These are phyloP conservation scores for Eremomyces bilateralis DNA, from an alignment of 495 filamentous ascomycete genomes.

Conservation along the genomic window DNA sequence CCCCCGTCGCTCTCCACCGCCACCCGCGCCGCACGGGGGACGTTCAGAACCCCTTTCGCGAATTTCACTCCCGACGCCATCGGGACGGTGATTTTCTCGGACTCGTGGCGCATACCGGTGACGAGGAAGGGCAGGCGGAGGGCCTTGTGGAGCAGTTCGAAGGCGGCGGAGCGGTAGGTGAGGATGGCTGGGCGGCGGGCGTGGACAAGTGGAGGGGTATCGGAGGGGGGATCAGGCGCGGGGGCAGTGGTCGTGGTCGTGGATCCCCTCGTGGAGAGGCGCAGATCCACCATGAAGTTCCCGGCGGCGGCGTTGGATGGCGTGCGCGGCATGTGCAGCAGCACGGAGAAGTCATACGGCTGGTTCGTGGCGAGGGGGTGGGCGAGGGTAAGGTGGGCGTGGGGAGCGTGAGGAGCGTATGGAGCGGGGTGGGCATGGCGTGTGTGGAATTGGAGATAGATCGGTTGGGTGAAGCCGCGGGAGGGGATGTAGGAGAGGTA, in stretches of 20 bases:
- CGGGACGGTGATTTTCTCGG: conserved; percentile 35
- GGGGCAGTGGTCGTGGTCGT: neutral
- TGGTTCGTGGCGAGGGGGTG: conserved; percentile 29
- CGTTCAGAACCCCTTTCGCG: conserved; percentile 26
- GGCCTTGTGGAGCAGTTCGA: conserved; percentile 28
- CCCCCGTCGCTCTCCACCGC: conserved; percentile 36
- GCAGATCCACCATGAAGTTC: conserved; percentile 88
- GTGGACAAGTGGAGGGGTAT: conserved; percentile 16
- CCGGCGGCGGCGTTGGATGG: conserved; percentile 37
- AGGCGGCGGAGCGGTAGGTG: conserved; percentile 40
- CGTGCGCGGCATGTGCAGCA: conserved; percentile 36
- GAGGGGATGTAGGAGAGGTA: conserved; percentile 70
- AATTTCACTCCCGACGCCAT: conserved; percentile 59
- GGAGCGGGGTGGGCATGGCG: conserved; percentile 32
- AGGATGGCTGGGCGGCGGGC: conserved; percentile 42
- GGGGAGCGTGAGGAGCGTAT: conserved; percentile 13
- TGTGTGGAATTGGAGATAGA: conserved; percentile 62
- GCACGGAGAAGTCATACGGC: conserved; percentile 38
- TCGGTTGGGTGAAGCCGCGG: conserved; percentile 34
- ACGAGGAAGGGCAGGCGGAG: conserved; percentile 36
- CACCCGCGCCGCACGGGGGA: conserved; percentile 36
- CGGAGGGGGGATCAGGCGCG: conserved; percentile 4
- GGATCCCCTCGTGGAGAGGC: conserved; percentile 16
- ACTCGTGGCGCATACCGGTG: conserved; percentile 28
- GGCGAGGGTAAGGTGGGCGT: conserved; percentile 11